Evolutionary conservation across 257 asterid genomes (phyloP), one percentile per base, ranked within the genome.

Genomic region (Petrea volubilis): DNA sequence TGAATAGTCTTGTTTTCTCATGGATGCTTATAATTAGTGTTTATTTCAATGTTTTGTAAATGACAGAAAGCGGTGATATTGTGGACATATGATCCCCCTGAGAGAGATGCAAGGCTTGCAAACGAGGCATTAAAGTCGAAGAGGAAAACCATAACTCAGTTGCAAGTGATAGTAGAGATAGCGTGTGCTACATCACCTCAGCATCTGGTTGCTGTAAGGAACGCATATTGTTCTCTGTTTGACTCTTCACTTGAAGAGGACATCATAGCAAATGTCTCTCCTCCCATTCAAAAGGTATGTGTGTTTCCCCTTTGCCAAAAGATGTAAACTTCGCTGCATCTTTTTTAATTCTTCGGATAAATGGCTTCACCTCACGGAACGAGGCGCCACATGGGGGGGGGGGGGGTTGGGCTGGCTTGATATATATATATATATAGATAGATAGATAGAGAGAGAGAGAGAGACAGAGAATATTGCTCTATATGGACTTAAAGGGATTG

Each of bases 81-180:
- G 70, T 90, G 97, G 97, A 69, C 85, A 15, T 82, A 79, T 27
- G 96, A 90, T 60, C 95, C 98, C 13, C 60, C 89, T 18, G 97
- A 88, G 70, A 86, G 97, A 77, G 97, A 92, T 57, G 97, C 97
- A 5, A 81, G 86, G 72, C 85, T 92, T 18, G 96, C 88, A 3
- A 86, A 88, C 14, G 85, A 79, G 67, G 92, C 95, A n/a, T 75
- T 92, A 66, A 88, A 75, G 50, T 82, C 90, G 0, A 74, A 25
- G 74, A 76, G 59, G 73, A 85, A 85, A 70, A 80, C 28, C 65
- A 59, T 82, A 29, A 80, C 67, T 1, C 82, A 85, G 2, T 75
- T 90, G n/a, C 96, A 90, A 79, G 88, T 86, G 2, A 78, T 89
- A 15, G 90, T 82, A 3, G 98, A 92, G 86, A 86, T 90, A 79